Evolutionary conservation across 1,284 basidiomycete species (phyloP), one percentile per base, ranked within the genome.

Genomic region (Cryptococcus jaspeensis): DNA sequence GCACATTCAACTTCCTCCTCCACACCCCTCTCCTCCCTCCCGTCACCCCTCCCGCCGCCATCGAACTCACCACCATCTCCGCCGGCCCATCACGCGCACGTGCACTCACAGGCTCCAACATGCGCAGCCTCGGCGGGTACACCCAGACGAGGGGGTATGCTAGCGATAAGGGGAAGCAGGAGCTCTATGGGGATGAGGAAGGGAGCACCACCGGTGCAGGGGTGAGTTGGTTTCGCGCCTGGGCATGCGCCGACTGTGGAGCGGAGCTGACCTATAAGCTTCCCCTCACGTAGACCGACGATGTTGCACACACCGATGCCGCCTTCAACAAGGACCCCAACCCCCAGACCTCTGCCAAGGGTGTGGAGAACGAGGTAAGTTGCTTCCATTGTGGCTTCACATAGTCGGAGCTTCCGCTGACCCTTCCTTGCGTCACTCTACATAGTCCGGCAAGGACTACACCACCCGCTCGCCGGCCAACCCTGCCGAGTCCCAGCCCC

Each of bases 111-210:
- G 53, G 67, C 44, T 70, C 69, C n/a, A 64, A 45, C 40, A 38
- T 70, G 49, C 55, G 55, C 32, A 56, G 67, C 38, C 46, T 51
- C 2, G 22, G 43, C 13, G 40, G 55, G 37, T 50, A 46, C 18
- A 28, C 36, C 18, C 16, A 54, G 60, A 28, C 28, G 50, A 66
- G 73, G 32, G 64, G 71, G 11, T 72, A 72, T 50, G 72, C 73
- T 1, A 70, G 66, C 37, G 67, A 71, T 57, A 50, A 65, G 23
- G 70, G 71, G 9, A 64, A 64, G 63, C 65, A 72, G 65, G 74
- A 76, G 61, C 56, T 74, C 49, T 76, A 76, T 54, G 62, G 59
- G 15, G 74, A 76, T 60, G 74, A 76, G 55, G 62, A 59, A 13
- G 74, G 72, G 1, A 59, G 57, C 40, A 35, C n/a, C n/a, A 63